Conservation (phyloP, 2,329 filamentous ascomycete species). For the Berkeleyomyces basicola region DNA sequence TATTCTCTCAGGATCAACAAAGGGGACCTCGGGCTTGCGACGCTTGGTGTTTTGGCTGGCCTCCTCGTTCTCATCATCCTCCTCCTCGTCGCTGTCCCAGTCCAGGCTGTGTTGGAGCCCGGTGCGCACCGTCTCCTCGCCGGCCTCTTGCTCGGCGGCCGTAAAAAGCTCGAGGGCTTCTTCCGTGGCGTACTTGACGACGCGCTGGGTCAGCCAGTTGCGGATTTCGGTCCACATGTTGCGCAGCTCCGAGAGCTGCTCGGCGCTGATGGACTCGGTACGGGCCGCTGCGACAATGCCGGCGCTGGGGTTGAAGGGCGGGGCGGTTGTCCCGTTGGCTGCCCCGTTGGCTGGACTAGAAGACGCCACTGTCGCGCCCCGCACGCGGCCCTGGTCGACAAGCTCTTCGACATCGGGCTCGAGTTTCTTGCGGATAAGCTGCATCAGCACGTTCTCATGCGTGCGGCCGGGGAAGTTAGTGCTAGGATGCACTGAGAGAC, state of each 20-base stretch:
- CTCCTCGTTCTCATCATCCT: slow-evolving; percentile 36
- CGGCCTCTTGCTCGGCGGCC: slow-evolving; percentile 47
- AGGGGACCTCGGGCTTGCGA: slow-evolving; percentile 15
- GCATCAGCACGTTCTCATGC: slow-evolving; percentile 47
- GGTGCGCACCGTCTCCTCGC: slow-evolving; percentile 54
- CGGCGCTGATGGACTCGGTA: slow-evolving; percentile 23
- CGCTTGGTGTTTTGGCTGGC: slow-evolving; percentile 20
- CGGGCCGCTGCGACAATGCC: slow-evolving; percentile 15
- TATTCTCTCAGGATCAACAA: slow-evolving; percentile 29
- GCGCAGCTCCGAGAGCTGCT: slow-evolving; percentile 29
- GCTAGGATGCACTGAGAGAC: slow-evolving; percentile 57
- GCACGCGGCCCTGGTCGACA: slow-evolving; percentile 42
- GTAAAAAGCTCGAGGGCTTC: slow-evolving; percentile 49
- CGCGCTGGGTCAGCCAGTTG: slow-evolving; percentile 25
- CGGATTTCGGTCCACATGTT: slow-evolving; percentile 39
- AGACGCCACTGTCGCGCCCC: background rate
- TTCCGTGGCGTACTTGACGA: slow-evolving; percentile 27
- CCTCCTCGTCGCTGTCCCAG: slow-evolving; percentile 37
- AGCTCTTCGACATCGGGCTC: slow-evolving; percentile 62
- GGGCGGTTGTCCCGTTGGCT: slow-evolving; percentile 16
- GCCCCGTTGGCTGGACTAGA: slow-evolving; percentile 11
- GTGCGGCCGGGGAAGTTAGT: slow-evolving; percentile 57
- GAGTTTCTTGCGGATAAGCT: slow-evolving; percentile 67
- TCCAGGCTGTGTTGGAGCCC: slow-evolving; percentile 43
- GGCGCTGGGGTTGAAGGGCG: slow-evolving; percentile 9